Percentiles rank a stretch among this genome's conserved stretches.
Evolutionary conservation across 2,329 filamentous ascomycete species (phyloP).

Genomic region (Dactylellina sp.): DNA sequence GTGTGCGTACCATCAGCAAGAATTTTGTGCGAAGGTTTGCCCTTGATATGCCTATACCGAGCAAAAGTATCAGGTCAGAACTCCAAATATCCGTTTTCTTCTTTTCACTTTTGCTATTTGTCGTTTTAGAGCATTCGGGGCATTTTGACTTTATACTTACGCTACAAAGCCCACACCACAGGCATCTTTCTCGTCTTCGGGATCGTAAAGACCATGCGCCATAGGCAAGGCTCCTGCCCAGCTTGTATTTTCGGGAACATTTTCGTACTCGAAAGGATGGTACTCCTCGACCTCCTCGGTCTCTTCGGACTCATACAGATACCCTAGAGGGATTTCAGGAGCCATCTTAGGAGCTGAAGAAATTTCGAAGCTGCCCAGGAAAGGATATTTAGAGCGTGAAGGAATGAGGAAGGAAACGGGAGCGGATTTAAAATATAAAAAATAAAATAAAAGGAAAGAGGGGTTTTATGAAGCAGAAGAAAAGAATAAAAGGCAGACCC

Average conservation of each 20-base stretch:
- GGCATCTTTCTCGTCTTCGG: slow-evolving; percentile 96
- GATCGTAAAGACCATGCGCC: slow-evolving; percentile 99
- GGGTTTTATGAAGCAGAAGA: slow-evolving; percentile 55
- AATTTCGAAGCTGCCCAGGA: slow-evolving; percentile 2
- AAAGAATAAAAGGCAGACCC: slow-evolving; percentile 58
- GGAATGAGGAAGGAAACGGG: slow-evolving; percentile 54
- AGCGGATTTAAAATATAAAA: too few relatives aligned
- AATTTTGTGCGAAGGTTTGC: slow-evolving; percentile 96
- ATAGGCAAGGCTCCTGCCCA: slow-evolving; percentile 95
- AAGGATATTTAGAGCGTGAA: slow-evolving; percentile 45
- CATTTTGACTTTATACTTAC: slow-evolving; percentile 69
- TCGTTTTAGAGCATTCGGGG: slow-evolving; percentile 25
- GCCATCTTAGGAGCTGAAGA: slow-evolving; percentile 36
- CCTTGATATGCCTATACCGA: slow-evolving; percentile 86
- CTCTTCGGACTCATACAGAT: slow-evolving; percentile 42
- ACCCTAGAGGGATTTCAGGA: slow-evolving; percentile 41
- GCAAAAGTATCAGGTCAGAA: slow-evolving; percentile 43
- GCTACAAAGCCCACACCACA: slow-evolving; percentile 99
- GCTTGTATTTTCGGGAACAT: slow-evolving; percentile 80
- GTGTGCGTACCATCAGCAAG: slow-evolving; percentile 87
- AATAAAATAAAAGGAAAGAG: slow-evolving; percentile 51
- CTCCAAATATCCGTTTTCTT: background rate
- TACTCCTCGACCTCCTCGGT: slow-evolving; percentile 70
- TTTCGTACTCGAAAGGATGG: slow-evolving; percentile 84
- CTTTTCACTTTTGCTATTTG: slow-evolving; percentile 1